A percentile compares a stretch with the other conserved stretches of the same genome.
Conservation (phyloP, 2,329 filamentous ascomycete species). For the Sporothrix curviconia region DNA sequence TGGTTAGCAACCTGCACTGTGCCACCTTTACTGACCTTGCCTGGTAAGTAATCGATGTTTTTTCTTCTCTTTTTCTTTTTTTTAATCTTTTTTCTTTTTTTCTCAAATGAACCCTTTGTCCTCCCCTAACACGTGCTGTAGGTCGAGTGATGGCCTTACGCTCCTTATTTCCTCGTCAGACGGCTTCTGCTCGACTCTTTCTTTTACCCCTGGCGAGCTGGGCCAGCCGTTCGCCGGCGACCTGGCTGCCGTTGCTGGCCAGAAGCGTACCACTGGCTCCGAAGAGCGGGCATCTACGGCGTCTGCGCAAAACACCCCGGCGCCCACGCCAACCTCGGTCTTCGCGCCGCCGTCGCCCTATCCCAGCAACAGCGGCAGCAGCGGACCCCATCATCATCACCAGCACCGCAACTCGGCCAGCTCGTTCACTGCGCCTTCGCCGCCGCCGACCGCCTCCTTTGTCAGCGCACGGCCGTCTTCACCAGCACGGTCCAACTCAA, state of each 20-base stretch:
- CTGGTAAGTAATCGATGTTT: slow-evolving; percentile 56
- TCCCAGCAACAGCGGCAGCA: slow-evolving; percentile 29
- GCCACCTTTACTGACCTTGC: slow-evolving; percentile 94
- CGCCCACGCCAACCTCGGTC: slow-evolving; percentile 61
- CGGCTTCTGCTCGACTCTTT: slow-evolving; percentile 89
- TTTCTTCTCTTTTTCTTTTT: too few species aligned
- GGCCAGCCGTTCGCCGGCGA: slow-evolving; percentile 74
- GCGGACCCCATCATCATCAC: slow-evolving; percentile 34
- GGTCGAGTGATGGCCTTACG: slow-evolving; percentile 43
- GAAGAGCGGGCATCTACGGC: slow-evolving; percentile 35
- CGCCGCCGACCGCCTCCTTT: slow-evolving; percentile 47
- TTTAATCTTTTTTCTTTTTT: too few species aligned
- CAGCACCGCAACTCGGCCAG: slow-evolving; percentile 53
- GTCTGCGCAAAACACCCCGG: slow-evolving; percentile 59
- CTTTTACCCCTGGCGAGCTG: slow-evolving; percentile 76
- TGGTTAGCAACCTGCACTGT: slow-evolving; percentile 95
- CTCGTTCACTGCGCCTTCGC: slow-evolving; percentile 53
- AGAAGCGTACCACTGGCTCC: background rate
- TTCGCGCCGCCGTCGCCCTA: slow-evolving; percentile 58
- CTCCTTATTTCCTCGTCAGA: slow-evolving; percentile 63
- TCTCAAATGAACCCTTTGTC: too few species aligned
- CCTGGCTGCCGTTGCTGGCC: slow-evolving; percentile 25
- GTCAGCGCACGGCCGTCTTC: slow-evolving; percentile 64
- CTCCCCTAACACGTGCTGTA: too few species aligned
- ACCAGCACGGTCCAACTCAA: slow-evolving; percentile 77